Percentiles rank a stretch among this genome's conserved stretches.
Conservation (phyloP, 2,329 filamentous ascomycete genomes). For the Penicillium sp. region DNA sequence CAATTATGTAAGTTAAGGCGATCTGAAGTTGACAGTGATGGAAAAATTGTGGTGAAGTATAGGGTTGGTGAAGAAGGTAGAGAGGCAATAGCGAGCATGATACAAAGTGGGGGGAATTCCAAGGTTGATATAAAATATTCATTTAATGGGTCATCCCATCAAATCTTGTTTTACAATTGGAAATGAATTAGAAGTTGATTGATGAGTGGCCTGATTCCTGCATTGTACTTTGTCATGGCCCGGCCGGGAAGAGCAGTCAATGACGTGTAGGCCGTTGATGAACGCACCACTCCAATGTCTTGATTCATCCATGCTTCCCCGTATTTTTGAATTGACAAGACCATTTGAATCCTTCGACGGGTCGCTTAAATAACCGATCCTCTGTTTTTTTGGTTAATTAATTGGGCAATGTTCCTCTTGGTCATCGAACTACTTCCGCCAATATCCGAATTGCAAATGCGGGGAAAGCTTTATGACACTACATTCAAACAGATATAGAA, state of each 20-base stretch:
- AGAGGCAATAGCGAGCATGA: not conserved
- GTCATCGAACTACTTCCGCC: not conserved
- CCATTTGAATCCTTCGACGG: not conserved
- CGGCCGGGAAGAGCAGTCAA: conserved; percentile 10
- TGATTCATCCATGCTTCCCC: not conserved
- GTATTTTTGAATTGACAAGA: not conserved
- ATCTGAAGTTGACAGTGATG: not conserved
- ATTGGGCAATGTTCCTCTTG: not conserved
- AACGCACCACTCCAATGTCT: conserved; percentile 5
- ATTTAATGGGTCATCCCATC: not conserved
- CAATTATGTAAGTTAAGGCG: not conserved
- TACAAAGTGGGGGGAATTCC: not conserved
- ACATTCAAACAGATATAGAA: not conserved
- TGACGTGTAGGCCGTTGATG: conserved; percentile 14
- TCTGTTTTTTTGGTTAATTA: not conserved
- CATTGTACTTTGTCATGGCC: not conserved
- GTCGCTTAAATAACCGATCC: not conserved
- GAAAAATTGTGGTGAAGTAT: not conserved
- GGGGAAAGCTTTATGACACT: not conserved
- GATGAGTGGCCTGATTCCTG: conserved; percentile 8
- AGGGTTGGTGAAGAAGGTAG: not conserved
- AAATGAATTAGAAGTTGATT: not conserved
- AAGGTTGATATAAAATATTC: not conserved
- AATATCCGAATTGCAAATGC: not conserved
- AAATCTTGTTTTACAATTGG: not conserved